Evolutionary conservation across 2,329 filamentous ascomycete species (phyloP).

Genomic region (Colletotrichum sp.): DNA sequence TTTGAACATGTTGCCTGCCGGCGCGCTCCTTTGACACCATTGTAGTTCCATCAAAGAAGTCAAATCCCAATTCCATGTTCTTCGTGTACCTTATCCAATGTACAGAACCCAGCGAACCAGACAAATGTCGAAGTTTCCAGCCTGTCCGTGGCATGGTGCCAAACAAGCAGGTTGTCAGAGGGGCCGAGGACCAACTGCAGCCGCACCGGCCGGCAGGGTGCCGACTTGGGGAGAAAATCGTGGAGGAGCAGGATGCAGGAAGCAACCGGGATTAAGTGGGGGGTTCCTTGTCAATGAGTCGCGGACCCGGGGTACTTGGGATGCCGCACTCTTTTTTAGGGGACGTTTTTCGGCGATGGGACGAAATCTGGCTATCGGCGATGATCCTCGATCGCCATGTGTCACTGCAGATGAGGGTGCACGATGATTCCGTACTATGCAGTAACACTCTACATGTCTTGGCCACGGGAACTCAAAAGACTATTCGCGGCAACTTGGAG

Average conservation of each 20-base stretch:
- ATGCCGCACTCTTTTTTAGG: background rate
- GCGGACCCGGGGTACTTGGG: background rate
- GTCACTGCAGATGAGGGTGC: background rate
- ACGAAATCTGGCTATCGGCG: background rate
- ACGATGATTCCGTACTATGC: background rate
- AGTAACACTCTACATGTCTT: background rate
- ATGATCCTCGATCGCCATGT: background rate
- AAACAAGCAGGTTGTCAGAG: background rate
- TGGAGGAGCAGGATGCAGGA: background rate
- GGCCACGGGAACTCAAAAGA: background rate
- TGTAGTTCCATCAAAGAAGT: background rate
- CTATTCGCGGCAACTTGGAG: background rate
- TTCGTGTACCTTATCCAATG: background rate
- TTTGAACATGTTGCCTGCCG: background rate
- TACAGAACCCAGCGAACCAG: background rate
- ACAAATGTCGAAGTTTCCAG: background rate
- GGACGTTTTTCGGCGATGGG: background rate
- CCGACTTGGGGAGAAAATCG: background rate
- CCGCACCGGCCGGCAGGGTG: slow-evolving; percentile 7
- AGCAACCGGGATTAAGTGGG: background rate
- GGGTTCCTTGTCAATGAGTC: background rate
- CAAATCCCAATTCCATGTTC: background rate
- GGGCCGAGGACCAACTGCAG: background rate
- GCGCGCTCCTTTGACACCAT: background rate
- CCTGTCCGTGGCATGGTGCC: background rate